Evolutionary conservation across 2,329 filamentous ascomycete species (phyloP).

Genomic region (Aspergillus cejpii): DNA sequence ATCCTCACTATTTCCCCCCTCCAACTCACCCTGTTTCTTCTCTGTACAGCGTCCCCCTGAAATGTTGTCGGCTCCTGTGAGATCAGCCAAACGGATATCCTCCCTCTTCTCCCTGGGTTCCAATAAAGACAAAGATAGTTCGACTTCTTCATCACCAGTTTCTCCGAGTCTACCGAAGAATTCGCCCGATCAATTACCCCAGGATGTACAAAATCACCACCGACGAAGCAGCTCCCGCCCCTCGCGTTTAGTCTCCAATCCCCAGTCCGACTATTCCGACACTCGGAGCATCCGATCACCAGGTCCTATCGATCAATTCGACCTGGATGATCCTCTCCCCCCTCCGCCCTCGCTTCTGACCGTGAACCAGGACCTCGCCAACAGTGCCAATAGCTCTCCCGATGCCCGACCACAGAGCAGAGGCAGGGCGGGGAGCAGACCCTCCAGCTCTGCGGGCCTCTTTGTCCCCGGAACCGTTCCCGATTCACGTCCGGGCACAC

Average conservation of each 20-base stretch:
- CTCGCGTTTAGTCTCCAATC: constrained; percentile 31
- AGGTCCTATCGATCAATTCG: constrained; percentile 23
- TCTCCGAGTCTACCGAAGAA: constrained; percentile 17
- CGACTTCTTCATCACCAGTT: constrained; percentile 24
- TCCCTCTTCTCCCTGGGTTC: constrained; percentile 41
- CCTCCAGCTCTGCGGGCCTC: constrained; percentile 31
- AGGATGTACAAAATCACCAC: constrained; percentile 17
- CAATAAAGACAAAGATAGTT: constrained; percentile 30
- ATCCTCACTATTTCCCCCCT: too few species aligned
- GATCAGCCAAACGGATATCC: constrained; percentile 42
- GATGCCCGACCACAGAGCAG: constrained; percentile 34
- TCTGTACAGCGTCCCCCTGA: constrained; percentile 11
- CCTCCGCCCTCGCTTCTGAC: constrained; percentile 38
- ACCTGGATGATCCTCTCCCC: constrained; percentile 29
- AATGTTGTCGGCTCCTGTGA: constrained; percentile 39
- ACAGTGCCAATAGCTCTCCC: constrained; percentile 28
- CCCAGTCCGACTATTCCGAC: constrained; percentile 25
- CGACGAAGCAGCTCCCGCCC: constrained; percentile 28
- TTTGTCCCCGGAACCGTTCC: constrained; percentile 30
- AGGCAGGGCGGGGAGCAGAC: constrained; percentile 29
- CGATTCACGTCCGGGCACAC: constrained; percentile 30
- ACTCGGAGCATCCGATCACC: constrained; percentile 22
- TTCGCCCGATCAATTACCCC: constrained; percentile 21
- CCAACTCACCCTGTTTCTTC: constrained; percentile 3
- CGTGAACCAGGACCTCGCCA: constrained; percentile 34